Conservation (phyloP, 768 basidiomycete genomes). For the Galerina sulciceps region DNA sequence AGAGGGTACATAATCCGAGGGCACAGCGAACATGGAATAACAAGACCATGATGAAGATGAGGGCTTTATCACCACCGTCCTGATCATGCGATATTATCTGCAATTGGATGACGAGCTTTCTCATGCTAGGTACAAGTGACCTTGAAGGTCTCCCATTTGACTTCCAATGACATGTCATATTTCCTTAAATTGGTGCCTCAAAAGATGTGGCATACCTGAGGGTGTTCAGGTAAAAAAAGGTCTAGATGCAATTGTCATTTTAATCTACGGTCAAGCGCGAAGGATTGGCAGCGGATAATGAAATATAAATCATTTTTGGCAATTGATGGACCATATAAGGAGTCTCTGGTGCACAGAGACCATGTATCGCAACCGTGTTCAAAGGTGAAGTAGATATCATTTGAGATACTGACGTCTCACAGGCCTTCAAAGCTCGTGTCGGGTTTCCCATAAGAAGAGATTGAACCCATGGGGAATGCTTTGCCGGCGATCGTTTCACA, state of each 20-base stretch:
- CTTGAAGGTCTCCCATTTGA: not conserved
- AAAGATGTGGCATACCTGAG: not conserved
- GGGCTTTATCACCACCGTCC: constrained; percentile 1
- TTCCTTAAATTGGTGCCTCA: constrained; percentile 1
- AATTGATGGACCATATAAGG: constrained; percentile 20
- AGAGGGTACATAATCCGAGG: not conserved
- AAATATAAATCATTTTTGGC: constrained; percentile 11
- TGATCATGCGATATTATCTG: constrained; percentile 8
- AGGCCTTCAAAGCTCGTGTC: not conserved
- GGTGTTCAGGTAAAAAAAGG: not conserved
- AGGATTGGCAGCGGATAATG: not conserved
- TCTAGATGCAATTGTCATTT: not conserved
- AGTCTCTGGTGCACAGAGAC: not conserved
- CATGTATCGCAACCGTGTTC: not conserved
- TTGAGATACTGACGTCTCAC: not conserved
- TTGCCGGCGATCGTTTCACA: no score
- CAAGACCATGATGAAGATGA: not conserved
- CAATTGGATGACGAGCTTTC: constrained; percentile 7
- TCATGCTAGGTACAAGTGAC: constrained; percentile 14
- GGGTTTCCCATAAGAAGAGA: constrained; percentile 5
- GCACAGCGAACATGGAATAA: not conserved
- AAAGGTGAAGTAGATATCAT: not conserved
- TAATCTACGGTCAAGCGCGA: not conserved
- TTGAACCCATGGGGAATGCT: not conserved
- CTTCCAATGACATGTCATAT: constrained; percentile 14